These are phyloP conservation scores for Lophiotrema nucula DNA, from an alignment of 495 filamentous ascomycete genomes.

Conservation along the genomic window DNA sequence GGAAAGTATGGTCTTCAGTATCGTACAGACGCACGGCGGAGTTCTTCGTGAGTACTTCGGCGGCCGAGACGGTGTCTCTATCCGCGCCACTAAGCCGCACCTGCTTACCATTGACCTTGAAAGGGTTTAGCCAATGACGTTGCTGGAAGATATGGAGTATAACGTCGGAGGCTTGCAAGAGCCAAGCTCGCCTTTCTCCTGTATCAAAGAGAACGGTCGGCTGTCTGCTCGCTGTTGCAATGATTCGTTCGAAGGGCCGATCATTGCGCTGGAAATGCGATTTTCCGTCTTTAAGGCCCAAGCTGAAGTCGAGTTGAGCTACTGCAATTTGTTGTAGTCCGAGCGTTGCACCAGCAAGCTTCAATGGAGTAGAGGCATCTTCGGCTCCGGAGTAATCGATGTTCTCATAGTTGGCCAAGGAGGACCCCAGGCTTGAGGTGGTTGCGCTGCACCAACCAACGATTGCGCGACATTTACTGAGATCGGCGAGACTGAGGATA, in stretches of 20 bases:
- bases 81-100: not conserved
- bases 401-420: slow-evolving; percentile 12
- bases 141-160: slow-evolving; percentile 33
- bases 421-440: slow-evolving; percentile 18
- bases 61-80: not conserved
- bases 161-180: slow-evolving; percentile 28
- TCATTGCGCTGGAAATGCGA: slow-evolving; percentile 20
- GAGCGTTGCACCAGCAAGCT: slow-evolving; percentile 15
- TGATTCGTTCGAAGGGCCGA: slow-evolving; percentile 20
- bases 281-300: slow-evolving; percentile 33
- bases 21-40: slow-evolving; percentile 1
- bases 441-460: slow-evolving; percentile 32
- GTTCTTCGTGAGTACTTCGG: not conserved
- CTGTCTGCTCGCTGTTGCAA: slow-evolving; percentile 23
- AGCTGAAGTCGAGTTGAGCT: slow-evolving; percentile 17
- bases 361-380: not conserved
- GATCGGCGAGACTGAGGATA: slow-evolving; percentile 12
- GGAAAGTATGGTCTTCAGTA: slow-evolving; percentile 19
- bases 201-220: slow-evolving; percentile 32
- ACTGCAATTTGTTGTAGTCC: slow-evolving; percentile 25
- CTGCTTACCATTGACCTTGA: slow-evolving; percentile 2
- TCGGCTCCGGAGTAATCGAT: slow-evolving; percentile 34
- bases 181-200: slow-evolving; percentile 25
- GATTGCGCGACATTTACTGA: slow-evolving; percentile 26
- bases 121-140: slow-evolving; percentile 19